Conservation (phyloP, 371 early-diverging fungal genomes). For the Circinella minor region DNA sequence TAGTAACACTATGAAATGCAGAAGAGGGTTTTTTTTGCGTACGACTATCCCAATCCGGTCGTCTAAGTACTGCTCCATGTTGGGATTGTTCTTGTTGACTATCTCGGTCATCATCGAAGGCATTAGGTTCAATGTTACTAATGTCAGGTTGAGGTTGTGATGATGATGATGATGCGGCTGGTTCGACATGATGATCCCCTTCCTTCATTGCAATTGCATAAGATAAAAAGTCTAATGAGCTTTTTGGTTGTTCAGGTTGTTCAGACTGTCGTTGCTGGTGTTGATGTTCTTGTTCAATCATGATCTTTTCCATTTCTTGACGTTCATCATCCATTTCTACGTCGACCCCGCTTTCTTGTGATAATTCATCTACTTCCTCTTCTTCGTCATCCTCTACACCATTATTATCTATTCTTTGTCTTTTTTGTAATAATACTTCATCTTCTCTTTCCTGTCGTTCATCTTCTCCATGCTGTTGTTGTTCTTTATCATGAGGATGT, state of each 20-base stretch:
- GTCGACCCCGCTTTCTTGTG: no score
- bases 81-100: background rate
- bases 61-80: background rate
- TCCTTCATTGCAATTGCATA: slow-evolving; percentile 50
- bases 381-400: background rate
- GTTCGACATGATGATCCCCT: slow-evolving; percentile 5
- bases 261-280: background rate
- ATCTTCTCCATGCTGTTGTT: background rate
- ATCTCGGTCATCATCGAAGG: slow-evolving; percentile 23
- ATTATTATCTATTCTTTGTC: background rate
- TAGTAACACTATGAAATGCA: slow-evolving; percentile 8
- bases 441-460: background rate
- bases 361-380: background rate
- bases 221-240: slow-evolving; percentile 36
- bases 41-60: slow-evolving; percentile 1
- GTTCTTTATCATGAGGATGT: background rate
- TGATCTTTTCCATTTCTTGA: no score
- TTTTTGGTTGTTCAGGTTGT: slow-evolving; percentile 11
- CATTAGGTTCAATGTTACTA: slow-evolving; percentile 26
- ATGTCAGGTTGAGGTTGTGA: slow-evolving; percentile 38
- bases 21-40: slow-evolving; percentile 1
- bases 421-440: background rate
- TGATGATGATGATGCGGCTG: background rate
- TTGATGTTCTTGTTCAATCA: background rate
- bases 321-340: no score